Conservation (phyloP, 345 rosid genomes). For the Lepidium didymum region DNA sequence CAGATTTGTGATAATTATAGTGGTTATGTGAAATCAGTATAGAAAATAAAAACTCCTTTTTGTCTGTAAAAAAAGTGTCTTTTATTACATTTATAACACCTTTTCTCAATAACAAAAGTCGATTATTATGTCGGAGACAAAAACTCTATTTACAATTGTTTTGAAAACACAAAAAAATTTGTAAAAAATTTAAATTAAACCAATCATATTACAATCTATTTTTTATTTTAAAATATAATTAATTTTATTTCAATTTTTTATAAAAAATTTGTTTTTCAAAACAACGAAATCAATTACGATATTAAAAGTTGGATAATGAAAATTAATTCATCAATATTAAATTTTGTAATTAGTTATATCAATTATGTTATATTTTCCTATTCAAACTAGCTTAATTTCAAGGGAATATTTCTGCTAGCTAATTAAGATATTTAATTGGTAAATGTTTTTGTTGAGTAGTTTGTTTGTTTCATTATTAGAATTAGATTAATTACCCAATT, state of each 20-base stretch:
- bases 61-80: background rate
- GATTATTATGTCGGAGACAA: too few species aligned
- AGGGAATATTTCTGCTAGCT: too few species aligned
- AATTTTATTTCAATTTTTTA: too few species aligned
- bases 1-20: constrained; percentile 31
- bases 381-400: too few species aligned
- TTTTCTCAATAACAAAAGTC: background rate
- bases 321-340: background rate
- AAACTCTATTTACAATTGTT: too few species aligned
- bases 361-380: too few species aligned
- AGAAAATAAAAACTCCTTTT: background rate
- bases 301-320: background rate
- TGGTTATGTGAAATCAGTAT: constrained; percentile 26
- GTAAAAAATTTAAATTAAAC: too few species aligned
- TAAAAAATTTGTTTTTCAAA: too few species aligned
- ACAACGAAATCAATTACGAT: too few species aligned
- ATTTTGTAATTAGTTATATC: background rate
- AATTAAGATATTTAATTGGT: background rate
- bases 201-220: too few species aligned
- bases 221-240: too few species aligned
- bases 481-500: constrained; percentile 10
- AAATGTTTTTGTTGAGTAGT: background rate
- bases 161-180: too few species aligned
- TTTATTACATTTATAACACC: background rate
- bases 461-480: constrained; percentile 13